phyloP scores from a whole-genome alignment of 345 rosid species.

The Turritis glabra region DNA sequence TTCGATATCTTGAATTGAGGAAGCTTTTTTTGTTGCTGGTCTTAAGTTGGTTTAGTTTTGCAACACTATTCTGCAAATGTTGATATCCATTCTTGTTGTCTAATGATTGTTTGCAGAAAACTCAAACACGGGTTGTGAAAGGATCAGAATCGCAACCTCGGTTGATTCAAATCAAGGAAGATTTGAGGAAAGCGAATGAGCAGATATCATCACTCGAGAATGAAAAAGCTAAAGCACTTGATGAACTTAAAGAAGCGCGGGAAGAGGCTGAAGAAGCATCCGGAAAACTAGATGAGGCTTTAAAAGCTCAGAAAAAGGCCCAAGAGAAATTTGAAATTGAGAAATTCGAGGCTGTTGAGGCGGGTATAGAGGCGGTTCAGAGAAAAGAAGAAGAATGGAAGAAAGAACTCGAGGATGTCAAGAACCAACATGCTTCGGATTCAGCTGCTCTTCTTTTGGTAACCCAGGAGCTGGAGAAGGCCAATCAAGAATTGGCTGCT shows the following conservation, averaged over 20 bases:
- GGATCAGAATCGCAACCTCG: conserved; percentile 71
- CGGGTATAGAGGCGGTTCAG: conserved; percentile 78
- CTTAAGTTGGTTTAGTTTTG: conserved; percentile 21
- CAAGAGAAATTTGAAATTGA: conserved; percentile 79
- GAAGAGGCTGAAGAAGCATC: conserved; percentile 62
- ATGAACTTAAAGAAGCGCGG: conserved; percentile 64
- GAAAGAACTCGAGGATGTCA: conserved; percentile 71
- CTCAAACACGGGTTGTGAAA: conserved; percentile 48
- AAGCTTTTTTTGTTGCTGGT: not conserved
- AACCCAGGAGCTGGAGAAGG: conserved; percentile 64
- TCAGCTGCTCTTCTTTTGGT: conserved; percentile 66
- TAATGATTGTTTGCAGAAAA: conserved; percentile 52
- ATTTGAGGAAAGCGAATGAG: conserved; percentile 83
- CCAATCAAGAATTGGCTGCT: conserved; percentile 68
- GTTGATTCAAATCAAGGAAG: conserved; percentile 67
- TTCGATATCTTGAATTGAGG: not conserved
- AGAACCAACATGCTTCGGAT: conserved; percentile 77
- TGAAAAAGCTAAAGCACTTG: conserved; percentile 66
- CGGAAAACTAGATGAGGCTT: conserved; percentile 71
- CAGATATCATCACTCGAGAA: conserved; percentile 61
- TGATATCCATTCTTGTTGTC: not conserved
- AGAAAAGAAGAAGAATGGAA: conserved; percentile 84
- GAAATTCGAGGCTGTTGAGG: conserved; percentile 87
- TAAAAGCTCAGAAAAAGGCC: conserved; percentile 76
- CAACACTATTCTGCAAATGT: not conserved